Evolutionary conservation across 78 protist genomes (phyloP).

Genomic region (Protostelium mycophagum): DNA sequence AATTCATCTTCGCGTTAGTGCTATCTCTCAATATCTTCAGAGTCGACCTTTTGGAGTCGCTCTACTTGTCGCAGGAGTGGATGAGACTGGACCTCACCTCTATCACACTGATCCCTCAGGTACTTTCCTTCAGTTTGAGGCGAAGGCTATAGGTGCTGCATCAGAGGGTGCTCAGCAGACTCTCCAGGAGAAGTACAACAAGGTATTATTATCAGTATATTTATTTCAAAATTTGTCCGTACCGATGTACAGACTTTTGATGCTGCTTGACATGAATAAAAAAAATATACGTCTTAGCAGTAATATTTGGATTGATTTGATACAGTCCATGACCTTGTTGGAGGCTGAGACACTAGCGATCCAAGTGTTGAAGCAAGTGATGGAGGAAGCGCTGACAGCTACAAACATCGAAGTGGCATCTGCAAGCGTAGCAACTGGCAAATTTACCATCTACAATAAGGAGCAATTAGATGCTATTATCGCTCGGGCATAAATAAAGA

Average conservation of each 20-base stretch:
- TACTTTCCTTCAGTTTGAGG: conserved; percentile 73
- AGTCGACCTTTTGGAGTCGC: conserved; percentile 99
- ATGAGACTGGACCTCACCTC: conserved; percentile 91
- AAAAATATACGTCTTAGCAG: too few relatives aligned
- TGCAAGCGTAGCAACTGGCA: conserved; percentile 15
- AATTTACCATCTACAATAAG: conserved; percentile 49
- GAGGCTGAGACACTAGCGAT: conserved; percentile 91
- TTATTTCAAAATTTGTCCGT: too few relatives aligned
- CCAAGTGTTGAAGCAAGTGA: conserved; percentile 92
- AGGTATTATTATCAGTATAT: conserved; percentile 32
- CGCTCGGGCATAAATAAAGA: conserved; percentile 22
- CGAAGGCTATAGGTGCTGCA: conserved; percentile 97
- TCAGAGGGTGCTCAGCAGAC: conserved; percentile 95
- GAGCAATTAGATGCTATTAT: conserved; percentile 70
- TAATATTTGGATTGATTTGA: conserved; percentile 23
- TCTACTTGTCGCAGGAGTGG: conserved; percentile 96
- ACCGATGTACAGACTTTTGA: too few relatives aligned
- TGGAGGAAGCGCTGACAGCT: conserved; percentile 93
- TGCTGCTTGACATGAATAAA: too few relatives aligned
- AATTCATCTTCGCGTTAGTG: conserved; percentile 1
- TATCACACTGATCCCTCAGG: conserved; percentile 99
- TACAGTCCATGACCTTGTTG: conserved; percentile 70
- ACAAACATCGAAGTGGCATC: conserved; percentile 85
- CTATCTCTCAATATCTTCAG: conserved; percentile 31
- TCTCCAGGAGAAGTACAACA: conserved; percentile 86